Percentiles rank a stretch among this genome's conserved stretches.
Conservation (phyloP, 768 basidiomycete genomes). For the Hygrocybe coccinea region DNA sequence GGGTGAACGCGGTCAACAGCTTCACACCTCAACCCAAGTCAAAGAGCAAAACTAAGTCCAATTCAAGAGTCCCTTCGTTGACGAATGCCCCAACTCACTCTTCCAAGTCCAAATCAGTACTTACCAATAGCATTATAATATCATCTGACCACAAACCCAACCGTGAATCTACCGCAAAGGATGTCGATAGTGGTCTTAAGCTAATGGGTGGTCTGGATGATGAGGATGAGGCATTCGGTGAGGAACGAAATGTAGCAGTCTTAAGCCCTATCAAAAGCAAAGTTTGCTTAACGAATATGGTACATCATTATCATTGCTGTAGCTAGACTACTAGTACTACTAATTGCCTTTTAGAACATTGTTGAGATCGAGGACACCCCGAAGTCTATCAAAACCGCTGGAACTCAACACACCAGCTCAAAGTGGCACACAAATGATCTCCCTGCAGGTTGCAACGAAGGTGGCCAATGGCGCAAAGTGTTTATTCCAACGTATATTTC, state of each 20-base stretch:
- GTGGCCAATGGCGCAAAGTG: background rate
- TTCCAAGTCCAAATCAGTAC: background rate
- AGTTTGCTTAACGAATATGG: background rate
- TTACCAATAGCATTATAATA: background rate
- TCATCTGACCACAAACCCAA: background rate
- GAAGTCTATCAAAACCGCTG: background rate
- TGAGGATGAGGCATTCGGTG: background rate
- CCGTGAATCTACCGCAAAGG: background rate
- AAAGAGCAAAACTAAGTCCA: background rate
- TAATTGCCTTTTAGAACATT: background rate
- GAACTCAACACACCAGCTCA: background rate
- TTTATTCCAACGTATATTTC: slow-evolving; percentile 1
- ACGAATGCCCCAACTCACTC: background rate
- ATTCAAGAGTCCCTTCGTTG: background rate
- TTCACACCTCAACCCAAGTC: background rate
- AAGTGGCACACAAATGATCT: background rate
- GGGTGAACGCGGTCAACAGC: background rate
- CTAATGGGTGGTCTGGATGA: background rate
- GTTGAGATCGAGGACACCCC: background rate
- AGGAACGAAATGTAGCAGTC: background rate
- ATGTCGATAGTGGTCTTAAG: too few species aligned
- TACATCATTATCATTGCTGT: background rate
- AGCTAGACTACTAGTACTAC: background rate
- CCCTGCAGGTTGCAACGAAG: background rate
- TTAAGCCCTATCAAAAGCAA: background rate